Evolutionary conservation across 441 rosid genomes (phyloP).

Genomic region (Jatropha podagrica): DNA sequence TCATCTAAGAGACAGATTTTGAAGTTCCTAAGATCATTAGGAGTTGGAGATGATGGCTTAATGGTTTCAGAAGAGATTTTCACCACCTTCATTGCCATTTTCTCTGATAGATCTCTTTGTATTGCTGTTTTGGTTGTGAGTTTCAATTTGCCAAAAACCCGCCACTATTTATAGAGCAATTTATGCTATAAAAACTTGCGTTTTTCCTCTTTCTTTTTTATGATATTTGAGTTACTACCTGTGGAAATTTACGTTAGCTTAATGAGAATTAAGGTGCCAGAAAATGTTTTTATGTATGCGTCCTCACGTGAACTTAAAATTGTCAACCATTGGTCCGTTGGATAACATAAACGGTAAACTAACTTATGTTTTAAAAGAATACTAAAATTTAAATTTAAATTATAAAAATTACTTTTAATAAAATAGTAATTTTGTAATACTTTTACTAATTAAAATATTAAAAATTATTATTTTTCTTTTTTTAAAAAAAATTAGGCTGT

Average conservation of each 20-base stretch:
- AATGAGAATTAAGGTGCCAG: not conserved
- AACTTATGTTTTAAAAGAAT: too few relatives aligned
- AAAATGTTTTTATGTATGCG: not conserved
- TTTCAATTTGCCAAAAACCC: not conserved
- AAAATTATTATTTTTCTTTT: too few relatives aligned
- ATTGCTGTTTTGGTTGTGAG: not conserved
- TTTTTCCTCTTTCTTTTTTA: not conserved
- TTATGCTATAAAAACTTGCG: not conserved
- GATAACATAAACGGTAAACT: not conserved
- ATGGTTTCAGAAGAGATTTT: constrained; percentile 26
- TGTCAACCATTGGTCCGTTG: not conserved
- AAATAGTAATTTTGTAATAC: too few relatives aligned
- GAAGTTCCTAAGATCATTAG: constrained; percentile 27
- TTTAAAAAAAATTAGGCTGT: too few relatives aligned
- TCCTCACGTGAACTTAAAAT: not conserved
- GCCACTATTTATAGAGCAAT: not conserved
- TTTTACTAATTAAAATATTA: too few relatives aligned
- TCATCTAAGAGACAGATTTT: constrained; percentile 35
- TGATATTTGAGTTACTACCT: not conserved
- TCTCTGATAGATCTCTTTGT: not conserved
- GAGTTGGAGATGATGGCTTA: constrained; percentile 31
- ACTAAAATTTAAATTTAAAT: too few relatives aligned
- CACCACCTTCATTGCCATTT: constrained; percentile 27
- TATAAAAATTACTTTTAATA: too few relatives aligned
- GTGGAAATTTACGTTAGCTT: not conserved